phyloP scores from a whole-genome alignment of 2,329 filamentous ascomycete genomes.

The Fusarium sp. region DNA sequence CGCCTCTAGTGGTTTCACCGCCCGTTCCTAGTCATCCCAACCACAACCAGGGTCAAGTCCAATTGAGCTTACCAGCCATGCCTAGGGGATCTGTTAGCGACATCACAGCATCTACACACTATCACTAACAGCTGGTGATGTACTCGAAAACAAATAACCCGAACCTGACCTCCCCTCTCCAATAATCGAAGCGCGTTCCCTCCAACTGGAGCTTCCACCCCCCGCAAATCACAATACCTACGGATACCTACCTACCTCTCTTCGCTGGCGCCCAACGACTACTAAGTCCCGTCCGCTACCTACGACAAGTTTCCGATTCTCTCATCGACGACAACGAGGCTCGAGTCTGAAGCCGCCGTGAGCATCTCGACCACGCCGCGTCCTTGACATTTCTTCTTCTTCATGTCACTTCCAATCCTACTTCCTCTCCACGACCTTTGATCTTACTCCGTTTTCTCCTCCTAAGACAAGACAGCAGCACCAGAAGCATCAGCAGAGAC shows the following conservation, averaged over 20 bases:
- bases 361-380: constrained; percentile 41
- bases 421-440: constrained; percentile 12
- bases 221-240: constrained; percentile 48
- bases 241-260: constrained; percentile 7
- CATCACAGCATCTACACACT: not conserved
- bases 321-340: constrained; percentile 43
- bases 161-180: constrained; percentile 36
- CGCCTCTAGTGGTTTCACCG: constrained; percentile 38
- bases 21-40: constrained; percentile 33
- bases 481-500: constrained; percentile 37
- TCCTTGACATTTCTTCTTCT: constrained; percentile 29
- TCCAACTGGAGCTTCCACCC: constrained; percentile 42
- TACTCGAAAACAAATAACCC: constrained; percentile 1
- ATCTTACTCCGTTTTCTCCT: constrained; percentile 17
- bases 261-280: constrained; percentile 44
- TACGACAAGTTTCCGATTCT: constrained; percentile 40
- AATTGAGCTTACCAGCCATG: constrained; percentile 14
- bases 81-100: constrained; percentile 24
- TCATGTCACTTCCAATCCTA: constrained; percentile 1
- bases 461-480: constrained; percentile 18
- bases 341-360: constrained; percentile 42
- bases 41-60: constrained; percentile 21
- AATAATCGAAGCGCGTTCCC: constrained; percentile 42
- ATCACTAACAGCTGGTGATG: constrained; percentile 29
- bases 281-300: constrained; percentile 22